These are phyloP conservation scores for Fusarium sarcochroum DNA, from an alignment of 2,329 filamentous ascomycete species.

Conservation along the genomic window DNA sequence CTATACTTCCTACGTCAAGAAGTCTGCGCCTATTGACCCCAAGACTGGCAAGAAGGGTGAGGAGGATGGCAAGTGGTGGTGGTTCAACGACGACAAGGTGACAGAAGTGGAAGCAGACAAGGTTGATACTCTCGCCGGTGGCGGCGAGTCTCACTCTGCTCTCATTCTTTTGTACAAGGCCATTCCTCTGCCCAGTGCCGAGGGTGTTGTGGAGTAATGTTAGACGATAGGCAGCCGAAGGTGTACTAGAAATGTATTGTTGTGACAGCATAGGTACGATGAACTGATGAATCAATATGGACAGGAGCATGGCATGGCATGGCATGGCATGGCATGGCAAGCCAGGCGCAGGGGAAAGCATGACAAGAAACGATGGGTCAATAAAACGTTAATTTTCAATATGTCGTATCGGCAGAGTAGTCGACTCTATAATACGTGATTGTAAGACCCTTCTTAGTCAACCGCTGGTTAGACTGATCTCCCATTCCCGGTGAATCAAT, in stretches of 20 bases:
- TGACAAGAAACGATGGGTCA: conserved; percentile 31
- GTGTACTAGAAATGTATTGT: conserved; percentile 1
- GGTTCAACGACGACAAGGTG: conserved; percentile 99
- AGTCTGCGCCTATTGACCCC: conserved; percentile 79
- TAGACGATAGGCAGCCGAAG: background rate
- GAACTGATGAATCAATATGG: conserved; percentile 29
- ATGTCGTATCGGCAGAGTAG: background rate
- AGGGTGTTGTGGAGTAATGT: conserved; percentile 56
- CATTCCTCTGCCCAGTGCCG: conserved; percentile 74
- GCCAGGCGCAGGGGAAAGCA: conserved; percentile 39
- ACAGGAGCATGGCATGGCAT: conserved; percentile 22
- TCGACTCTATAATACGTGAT: background rate
- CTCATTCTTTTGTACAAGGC: conserved; percentile 85
- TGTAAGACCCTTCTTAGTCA: background rate
- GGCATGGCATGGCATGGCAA: conserved; percentile 3
- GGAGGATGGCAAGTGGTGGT: conserved; percentile 98
- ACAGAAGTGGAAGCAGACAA: conserved; percentile 92
- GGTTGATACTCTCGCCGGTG: conserved; percentile 90
- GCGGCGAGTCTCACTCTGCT: conserved; percentile 88
- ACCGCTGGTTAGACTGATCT: background rate
- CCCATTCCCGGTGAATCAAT: background rate
- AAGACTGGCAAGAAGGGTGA: conserved; percentile 82
- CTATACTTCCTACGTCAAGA: conserved; percentile 98
- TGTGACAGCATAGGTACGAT: conserved; percentile 8
- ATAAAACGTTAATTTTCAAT: conserved; percentile 21